Percentiles rank a stretch among this genome's conserved stretches.
These are phyloP conservation scores for Mycotypha africana DNA, from an alignment of 371 early-diverging fungal species.

Conservation along the genomic window DNA sequence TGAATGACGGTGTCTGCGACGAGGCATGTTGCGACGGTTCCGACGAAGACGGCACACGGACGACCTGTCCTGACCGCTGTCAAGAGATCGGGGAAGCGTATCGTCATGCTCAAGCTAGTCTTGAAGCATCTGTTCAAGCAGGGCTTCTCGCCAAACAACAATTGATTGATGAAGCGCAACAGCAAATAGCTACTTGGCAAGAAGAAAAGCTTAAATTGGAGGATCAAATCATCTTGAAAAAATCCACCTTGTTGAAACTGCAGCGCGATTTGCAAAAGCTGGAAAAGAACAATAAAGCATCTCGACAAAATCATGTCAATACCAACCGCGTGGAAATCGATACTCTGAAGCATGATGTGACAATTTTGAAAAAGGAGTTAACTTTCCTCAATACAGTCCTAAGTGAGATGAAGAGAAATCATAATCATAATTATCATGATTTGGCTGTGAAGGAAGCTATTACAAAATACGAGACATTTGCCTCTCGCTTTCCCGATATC, in stretches of 20 bases:
- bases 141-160: constrained; percentile 28
- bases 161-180: constrained; percentile 24
- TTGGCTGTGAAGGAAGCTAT: constrained; percentile 67
- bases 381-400: constrained; percentile 40
- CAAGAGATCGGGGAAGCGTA: constrained; percentile 47
- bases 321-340: constrained; percentile 16
- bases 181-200: constrained; percentile 31
- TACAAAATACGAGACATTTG: constrained; percentile 54
- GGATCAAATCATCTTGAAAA: constrained; percentile 26
- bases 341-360: constrained; percentile 29
- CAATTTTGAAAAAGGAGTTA: constrained; percentile 27
- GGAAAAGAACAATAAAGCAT: constrained; percentile 4
- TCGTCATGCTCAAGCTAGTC: constrained; percentile 30
- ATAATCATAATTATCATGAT: constrained; percentile 78
- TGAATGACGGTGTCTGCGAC: constrained; percentile 95
- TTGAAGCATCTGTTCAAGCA: constrained; percentile 20
- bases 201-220: constrained; percentile 29
- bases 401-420: constrained; percentile 57
- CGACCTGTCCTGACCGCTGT: constrained; percentile 73
- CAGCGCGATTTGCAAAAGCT: constrained; percentile 17
- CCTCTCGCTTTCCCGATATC: constrained; percentile 25
- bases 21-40: constrained; percentile 93
- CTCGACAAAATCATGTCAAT: constrained; percentile 8
- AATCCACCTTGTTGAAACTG: constrained; percentile 15
- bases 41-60: constrained; percentile 67